phyloP scores from a whole-genome alignment of 306 rosid genomes.

The Fagus sylvatica region DNA sequence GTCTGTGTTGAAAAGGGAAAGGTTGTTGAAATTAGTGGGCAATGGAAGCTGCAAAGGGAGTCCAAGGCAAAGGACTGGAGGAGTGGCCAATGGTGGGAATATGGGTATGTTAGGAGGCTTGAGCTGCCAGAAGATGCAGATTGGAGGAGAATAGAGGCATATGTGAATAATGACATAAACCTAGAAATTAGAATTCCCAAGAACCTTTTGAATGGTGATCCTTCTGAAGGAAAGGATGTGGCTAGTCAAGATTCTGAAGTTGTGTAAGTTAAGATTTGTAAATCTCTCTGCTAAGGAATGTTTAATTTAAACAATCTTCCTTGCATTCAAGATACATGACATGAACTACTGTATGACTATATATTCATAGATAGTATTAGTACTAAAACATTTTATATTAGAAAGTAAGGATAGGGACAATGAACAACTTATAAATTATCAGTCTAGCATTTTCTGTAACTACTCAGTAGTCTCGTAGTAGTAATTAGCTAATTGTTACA shows the following conservation, averaged over 20 bases:
- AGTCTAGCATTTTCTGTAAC: too few relatives aligned
- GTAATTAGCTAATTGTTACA: too few relatives aligned
- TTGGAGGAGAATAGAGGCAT: conserved; percentile 62
- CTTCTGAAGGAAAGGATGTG: conserved; percentile 36
- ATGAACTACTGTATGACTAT: not conserved
- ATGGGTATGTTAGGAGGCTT: conserved; percentile 85
- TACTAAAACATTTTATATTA: not conserved
- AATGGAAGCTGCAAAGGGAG: conserved; percentile 68
- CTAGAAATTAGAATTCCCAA: conserved; percentile 72
- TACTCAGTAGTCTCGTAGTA: too few relatives aligned
- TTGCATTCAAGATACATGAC: conserved; percentile 1
- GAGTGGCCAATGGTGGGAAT: conserved; percentile 88
- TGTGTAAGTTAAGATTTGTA: conserved; percentile 29
- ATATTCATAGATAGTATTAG: not conserved
- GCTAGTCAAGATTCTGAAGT: conserved; percentile 31
- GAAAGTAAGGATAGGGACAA: too few relatives aligned
- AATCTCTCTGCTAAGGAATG: not conserved
- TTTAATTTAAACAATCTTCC: not conserved
- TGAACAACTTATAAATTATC: too few relatives aligned
- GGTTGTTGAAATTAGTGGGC: conserved; percentile 83
- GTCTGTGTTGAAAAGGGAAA: conserved; percentile 74
- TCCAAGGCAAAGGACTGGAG: conserved; percentile 69
- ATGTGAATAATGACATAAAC: conserved; percentile 48
- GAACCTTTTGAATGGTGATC: conserved; percentile 39
- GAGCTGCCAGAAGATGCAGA: conserved; percentile 96